Conservation (phyloP, 306 rosid species). For the Abrus pulchellus region DNA sequence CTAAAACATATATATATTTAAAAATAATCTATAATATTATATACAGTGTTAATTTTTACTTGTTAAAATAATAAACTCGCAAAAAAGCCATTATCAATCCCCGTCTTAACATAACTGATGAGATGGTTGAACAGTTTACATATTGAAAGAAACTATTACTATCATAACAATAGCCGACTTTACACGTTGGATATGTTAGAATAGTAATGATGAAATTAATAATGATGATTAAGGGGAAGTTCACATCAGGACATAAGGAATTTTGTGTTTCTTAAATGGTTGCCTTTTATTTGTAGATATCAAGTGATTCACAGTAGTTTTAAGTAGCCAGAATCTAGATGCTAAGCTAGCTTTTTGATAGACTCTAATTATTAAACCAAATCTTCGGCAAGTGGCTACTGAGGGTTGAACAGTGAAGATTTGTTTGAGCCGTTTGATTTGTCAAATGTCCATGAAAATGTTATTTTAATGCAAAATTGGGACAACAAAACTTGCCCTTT, state of each 20-base stretch:
- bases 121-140: not conserved
- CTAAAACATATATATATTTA: no score
- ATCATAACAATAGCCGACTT: slow-evolving; percentile 7
- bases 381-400: not conserved
- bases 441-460: not conserved
- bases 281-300: slow-evolving; percentile 2
- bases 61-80: no score
- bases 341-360: slow-evolving; percentile 14
- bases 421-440: not conserved
- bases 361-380: slow-evolving; percentile 20
- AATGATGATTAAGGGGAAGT: slow-evolving; percentile 1
- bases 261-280: slow-evolving; percentile 7
- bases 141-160: no score
- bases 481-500: no score
- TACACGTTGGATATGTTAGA: slow-evolving; percentile 6
- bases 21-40: no score
- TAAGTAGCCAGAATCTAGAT: slow-evolving; percentile 51
- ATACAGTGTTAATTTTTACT: no score
- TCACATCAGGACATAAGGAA: slow-evolving; percentile 2
- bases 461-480: no score
- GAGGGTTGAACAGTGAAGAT: not conserved
- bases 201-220: not conserved
- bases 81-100: not conserved
- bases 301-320: not conserved
- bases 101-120: not conserved